phyloP scores from a whole-genome alignment of 345 rosid species.

The Chamaenerion angustifolium region DNA sequence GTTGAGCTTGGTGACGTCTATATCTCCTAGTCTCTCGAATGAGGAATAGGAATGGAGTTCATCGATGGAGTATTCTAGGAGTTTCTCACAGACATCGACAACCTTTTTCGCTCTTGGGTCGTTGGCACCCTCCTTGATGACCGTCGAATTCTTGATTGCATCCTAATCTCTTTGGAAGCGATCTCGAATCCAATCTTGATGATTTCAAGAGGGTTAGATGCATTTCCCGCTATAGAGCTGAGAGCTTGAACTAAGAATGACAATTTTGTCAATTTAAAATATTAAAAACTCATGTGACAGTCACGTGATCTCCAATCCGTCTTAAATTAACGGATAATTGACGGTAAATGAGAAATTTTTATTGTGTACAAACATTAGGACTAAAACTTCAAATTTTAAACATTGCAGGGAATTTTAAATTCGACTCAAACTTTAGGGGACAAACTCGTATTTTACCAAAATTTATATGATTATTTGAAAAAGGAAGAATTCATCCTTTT shows the following conservation, averaged over 20 bases:
- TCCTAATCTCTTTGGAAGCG: constrained; percentile 24
- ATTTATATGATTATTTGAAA: too few relatives aligned
- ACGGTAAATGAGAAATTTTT: too few relatives aligned
- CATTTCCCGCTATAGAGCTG: constrained; percentile 21
- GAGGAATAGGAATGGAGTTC: constrained; percentile 46
- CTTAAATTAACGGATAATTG: too few relatives aligned
- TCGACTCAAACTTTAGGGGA: too few relatives aligned
- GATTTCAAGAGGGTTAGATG: constrained; percentile 42
- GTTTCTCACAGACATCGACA: constrained; percentile 31
- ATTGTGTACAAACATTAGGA: too few relatives aligned
- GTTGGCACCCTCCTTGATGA: constrained; percentile 22
- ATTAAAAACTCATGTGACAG: too few relatives aligned
- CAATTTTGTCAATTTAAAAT: too few relatives aligned
- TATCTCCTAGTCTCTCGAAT: constrained; percentile 20
- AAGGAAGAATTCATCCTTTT: too few relatives aligned
- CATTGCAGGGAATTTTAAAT: too few relatives aligned
- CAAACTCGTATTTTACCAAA: too few relatives aligned
- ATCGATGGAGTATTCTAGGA: constrained; percentile 39
- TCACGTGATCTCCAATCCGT: too few relatives aligned
- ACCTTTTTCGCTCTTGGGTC: constrained; percentile 43
- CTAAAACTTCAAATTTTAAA: too few relatives aligned
- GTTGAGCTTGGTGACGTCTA: constrained; percentile 20
- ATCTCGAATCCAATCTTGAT: constrained; percentile 34
- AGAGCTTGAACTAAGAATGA: constrained; percentile 33
- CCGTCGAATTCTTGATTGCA: constrained; percentile 26